phyloP scores from a whole-genome alignment of 169 alveolate species.

The Plasmodium fragile region DNA sequence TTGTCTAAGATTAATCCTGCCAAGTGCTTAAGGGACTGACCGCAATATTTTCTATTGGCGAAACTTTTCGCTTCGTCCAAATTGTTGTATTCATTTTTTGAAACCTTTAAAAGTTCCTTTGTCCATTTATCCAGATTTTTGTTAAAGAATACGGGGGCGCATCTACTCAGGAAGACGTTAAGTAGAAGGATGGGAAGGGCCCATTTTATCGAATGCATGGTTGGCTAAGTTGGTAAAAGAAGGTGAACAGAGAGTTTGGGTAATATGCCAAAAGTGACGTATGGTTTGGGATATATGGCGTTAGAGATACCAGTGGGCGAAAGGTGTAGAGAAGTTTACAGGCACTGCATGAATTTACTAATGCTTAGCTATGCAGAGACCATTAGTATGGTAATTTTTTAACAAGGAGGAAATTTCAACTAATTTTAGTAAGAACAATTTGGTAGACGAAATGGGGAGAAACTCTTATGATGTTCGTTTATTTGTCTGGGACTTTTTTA shows the following conservation, averaged over 20 bases:
- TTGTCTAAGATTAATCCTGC: conserved; percentile 70
- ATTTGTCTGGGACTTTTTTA: background rate
- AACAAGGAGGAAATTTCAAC: background rate
- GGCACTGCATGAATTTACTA: background rate
- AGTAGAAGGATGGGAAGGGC: conserved; percentile 1
- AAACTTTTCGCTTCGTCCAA: conserved; percentile 37
- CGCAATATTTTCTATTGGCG: conserved; percentile 55
- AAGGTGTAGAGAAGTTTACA: background rate
- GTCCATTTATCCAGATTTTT: conserved; percentile 67
- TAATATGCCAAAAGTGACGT: background rate
- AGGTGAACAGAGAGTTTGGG: background rate
- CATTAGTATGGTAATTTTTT: background rate
- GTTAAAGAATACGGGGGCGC: conserved; percentile 37
- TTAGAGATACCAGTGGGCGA: background rate
- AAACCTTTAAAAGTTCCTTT: conserved; percentile 42
- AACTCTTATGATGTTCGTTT: background rate
- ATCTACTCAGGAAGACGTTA: background rate
- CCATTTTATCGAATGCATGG: conserved; percentile 23
- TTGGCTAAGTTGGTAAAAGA: background rate
- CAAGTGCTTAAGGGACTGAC: conserved; percentile 57
- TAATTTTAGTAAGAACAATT: background rate
- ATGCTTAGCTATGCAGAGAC: background rate
- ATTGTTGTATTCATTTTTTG: conserved; percentile 50
- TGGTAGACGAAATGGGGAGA: background rate
- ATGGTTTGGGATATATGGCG: background rate